A percentile compares a stretch with the other conserved stretches of the same genome.
phyloP scores from a whole-genome alignment of 2,329 filamentous ascomycete genomes.

The Colletotrichum agaves region DNA sequence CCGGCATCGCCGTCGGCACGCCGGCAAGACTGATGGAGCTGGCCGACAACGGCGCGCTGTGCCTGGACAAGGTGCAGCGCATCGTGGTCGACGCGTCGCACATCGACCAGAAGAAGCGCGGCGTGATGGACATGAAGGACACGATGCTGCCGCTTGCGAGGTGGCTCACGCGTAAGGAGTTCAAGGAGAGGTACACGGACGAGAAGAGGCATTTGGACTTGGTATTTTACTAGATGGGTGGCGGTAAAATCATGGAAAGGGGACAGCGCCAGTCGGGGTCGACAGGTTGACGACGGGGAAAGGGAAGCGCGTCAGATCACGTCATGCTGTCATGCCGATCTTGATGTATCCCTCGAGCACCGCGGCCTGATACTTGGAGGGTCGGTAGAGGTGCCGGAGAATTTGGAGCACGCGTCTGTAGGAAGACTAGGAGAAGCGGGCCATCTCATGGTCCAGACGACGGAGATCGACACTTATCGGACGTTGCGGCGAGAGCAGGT shows the following conservation, averaged over 20 bases:
- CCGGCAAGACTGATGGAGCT: slow-evolving; percentile 85
- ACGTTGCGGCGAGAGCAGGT: not conserved
- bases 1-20: slow-evolving; percentile 91
- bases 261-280: too few relatives aligned
- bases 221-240: slow-evolving; percentile 67
- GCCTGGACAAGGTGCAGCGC: slow-evolving; percentile 75
- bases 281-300: not conserved
- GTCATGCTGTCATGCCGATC: too few relatives aligned
- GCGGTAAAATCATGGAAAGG: not conserved
- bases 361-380: too few relatives aligned
- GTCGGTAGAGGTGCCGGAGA: too few relatives aligned
- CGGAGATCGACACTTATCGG: not conserved
- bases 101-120: slow-evolving; percentile 93
- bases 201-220: slow-evolving; percentile 68
- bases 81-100: slow-evolving; percentile 92
- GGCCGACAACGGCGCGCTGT: slow-evolving; percentile 81
- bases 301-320: not conserved
- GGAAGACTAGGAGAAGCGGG: not conserved
- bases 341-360: too few relatives aligned
- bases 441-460: not conserved
- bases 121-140: slow-evolving; percentile 95
- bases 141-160: slow-evolving; percentile 83
- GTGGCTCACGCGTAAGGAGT: slow-evolving; percentile 76
- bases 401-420: too few relatives aligned
- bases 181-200: slow-evolving; percentile 76